These are phyloP conservation scores for Entoloma clypeatum DNA, from an alignment of 1,284 basidiomycete genomes.

Conservation along the genomic window DNA sequence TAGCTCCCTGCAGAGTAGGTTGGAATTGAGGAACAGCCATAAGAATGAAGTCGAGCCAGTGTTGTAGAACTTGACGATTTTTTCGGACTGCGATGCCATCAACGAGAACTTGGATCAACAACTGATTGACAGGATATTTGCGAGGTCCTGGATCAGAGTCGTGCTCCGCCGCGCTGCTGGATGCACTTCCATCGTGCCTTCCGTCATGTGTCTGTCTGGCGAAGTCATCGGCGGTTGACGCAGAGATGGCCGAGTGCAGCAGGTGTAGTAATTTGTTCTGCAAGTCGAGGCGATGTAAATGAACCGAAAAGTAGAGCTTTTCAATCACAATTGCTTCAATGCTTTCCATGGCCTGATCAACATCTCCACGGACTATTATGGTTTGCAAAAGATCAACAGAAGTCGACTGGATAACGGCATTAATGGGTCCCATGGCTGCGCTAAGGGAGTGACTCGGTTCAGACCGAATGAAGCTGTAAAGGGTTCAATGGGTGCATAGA, in stretches of 20 bases:
- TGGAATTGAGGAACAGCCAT: slow-evolving; percentile 87
- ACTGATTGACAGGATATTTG: slow-evolving; percentile 54
- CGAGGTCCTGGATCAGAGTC: slow-evolving; percentile 22
- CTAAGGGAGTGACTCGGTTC: slow-evolving; percentile 55
- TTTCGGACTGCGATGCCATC: slow-evolving; percentile 71
- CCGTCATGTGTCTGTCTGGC: slow-evolving; percentile 27
- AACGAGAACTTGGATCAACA: slow-evolving; percentile 75
- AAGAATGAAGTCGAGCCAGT: slow-evolving; percentile 96
- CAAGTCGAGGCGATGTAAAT: slow-evolving; percentile 68
- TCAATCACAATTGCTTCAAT: slow-evolving; percentile 72
- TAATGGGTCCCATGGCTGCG: slow-evolving; percentile 55
- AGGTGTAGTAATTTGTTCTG: slow-evolving; percentile 93
- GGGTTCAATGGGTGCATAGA: slow-evolving; percentile 2
- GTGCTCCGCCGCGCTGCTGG: slow-evolving; percentile 30
- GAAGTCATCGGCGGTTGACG: slow-evolving; percentile 35
- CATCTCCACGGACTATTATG: slow-evolving; percentile 76
- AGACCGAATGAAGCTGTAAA: slow-evolving; percentile 65
- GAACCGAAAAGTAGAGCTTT: slow-evolving; percentile 74
- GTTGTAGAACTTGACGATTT: slow-evolving; percentile 82
- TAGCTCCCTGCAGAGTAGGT: slow-evolving; percentile 58
- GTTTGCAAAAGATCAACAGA: slow-evolving; percentile 81
- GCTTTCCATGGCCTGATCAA: slow-evolving; percentile 56
- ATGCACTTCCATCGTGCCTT: slow-evolving; percentile 27
- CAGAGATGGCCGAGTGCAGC: slow-evolving; percentile 80
- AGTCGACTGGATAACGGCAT: slow-evolving; percentile 67